Conservation (phyloP, 306 rosid genomes). For the Senna siamea region DNA sequence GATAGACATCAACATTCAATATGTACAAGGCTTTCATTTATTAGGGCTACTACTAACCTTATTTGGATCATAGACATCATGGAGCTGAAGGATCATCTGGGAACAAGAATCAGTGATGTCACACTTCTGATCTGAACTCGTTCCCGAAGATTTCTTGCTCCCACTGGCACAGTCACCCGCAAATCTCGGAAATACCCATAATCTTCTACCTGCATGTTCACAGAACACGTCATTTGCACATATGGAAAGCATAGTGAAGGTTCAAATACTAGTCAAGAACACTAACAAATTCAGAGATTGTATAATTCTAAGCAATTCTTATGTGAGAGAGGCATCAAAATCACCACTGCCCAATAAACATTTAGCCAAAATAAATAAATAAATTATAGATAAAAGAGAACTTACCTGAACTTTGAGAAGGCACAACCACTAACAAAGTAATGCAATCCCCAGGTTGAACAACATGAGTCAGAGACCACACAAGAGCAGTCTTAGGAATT, state of each 20-base stretch:
- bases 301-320: not conserved
- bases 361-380: not conserved
- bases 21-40: slow-evolving; percentile 1
- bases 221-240: slow-evolving; percentile 12
- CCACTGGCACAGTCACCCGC: slow-evolving; percentile 92
- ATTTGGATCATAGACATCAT: slow-evolving; percentile 95
- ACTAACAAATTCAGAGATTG: not conserved
- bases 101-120: slow-evolving; percentile 92
- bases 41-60: slow-evolving; percentile 55
- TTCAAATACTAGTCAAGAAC: slow-evolving; percentile 24
- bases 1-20: slow-evolving; percentile 7
- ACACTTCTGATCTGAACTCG: slow-evolving; percentile 69
- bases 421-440: slow-evolving; percentile 88
- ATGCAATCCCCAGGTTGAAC: slow-evolving; percentile 99
- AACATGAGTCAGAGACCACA: slow-evolving; percentile 98
- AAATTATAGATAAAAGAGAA: slow-evolving; percentile 20
- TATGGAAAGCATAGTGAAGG: too few relatives aligned
- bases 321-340: slow-evolving; percentile 11
- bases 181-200: slow-evolving; percentile 95
- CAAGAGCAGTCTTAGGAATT: slow-evolving; percentile 89
- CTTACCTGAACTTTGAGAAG: slow-evolving; percentile 82
- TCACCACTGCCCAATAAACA: not conserved
- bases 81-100: slow-evolving; percentile 98
- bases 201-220: slow-evolving; percentile 64
- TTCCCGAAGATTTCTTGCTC: slow-evolving; percentile 61